These are phyloP conservation scores for Geum urbanum DNA, from an alignment of 306 rosid genomes.

Conservation along the genomic window DNA sequence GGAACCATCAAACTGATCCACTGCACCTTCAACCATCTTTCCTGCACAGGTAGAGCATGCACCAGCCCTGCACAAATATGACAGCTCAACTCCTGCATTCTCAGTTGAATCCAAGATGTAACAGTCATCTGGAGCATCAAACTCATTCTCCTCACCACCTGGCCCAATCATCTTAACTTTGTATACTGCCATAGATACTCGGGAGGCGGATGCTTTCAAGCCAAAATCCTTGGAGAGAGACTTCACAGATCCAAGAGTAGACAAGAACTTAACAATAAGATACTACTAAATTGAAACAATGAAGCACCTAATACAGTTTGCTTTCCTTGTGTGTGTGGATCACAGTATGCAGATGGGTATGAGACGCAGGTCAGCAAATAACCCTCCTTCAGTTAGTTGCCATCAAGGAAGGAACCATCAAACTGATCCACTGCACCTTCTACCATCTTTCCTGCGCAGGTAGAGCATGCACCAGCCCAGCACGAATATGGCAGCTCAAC, in stretches of 20 bases:
- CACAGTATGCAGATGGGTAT: conserved; percentile 65
- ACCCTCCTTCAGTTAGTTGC: conserved; percentile 47
- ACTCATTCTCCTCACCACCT: conserved; percentile 52
- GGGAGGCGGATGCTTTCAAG: too few species aligned
- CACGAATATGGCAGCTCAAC: too few species aligned
- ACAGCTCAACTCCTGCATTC: conserved; percentile 62
- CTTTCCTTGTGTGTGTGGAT: conserved; percentile 79
- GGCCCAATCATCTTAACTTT: conserved; percentile 67
- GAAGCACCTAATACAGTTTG: conserved; percentile 50
- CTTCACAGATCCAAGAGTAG: neutral
- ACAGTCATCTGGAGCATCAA: too few species aligned
- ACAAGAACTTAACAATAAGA: too few species aligned
- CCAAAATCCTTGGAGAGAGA: too few species aligned
- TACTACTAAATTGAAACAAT: neutral
- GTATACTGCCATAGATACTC: too few species aligned
- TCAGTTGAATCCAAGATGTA: conserved; percentile 83
- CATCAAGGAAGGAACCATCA: conserved; percentile 62
- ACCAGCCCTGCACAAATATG: conserved; percentile 76
- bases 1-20: conserved; percentile 65
- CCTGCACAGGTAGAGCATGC: conserved; percentile 85
- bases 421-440: conserved; percentile 65
- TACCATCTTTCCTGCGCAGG: too few species aligned
- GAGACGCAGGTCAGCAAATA: conserved; percentile 57
- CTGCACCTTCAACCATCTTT: conserved; percentile 39
- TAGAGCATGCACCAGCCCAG: too few species aligned